These are phyloP conservation scores for Solanum hybrid DNA, from an alignment of 305 asterid genomes.

Conservation along the genomic window DNA sequence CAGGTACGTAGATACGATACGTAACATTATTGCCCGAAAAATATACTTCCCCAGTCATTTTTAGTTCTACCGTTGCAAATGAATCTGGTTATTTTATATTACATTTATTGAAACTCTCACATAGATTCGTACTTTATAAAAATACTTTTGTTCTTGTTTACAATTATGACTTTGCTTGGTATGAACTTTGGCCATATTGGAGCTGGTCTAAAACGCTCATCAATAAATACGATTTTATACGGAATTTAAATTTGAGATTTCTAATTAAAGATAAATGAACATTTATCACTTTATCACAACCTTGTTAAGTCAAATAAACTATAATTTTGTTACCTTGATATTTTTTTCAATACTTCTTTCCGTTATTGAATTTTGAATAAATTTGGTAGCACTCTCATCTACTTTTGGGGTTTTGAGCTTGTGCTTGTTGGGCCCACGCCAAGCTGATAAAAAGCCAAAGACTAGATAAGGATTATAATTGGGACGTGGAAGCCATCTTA, in stretches of 20 bases:
- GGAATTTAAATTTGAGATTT: accelerated
- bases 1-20: not conserved
- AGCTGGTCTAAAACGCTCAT: not conserved
- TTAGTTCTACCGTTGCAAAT: not conserved
- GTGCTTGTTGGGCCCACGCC: not conserved
- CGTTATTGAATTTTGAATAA: not conserved
- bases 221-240: not conserved
- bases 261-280: accelerated
- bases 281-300: too few species aligned
- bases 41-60: not conserved
- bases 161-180: not conserved
- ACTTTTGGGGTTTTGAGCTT: not conserved
- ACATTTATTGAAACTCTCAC: not conserved
- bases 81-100: not conserved
- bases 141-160: not conserved
- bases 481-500: not conserved
- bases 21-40: not conserved
- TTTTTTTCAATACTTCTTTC: not conserved
- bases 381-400: not conserved
- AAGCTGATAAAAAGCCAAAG: not conserved
- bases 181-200: not conserved
- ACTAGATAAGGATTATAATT: not conserved
- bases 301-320: not conserved
- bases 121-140: not conserved
- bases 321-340: not conserved